Conservation (phyloP, 345 rosid genomes). For the Rhodamnia argentea region DNA sequence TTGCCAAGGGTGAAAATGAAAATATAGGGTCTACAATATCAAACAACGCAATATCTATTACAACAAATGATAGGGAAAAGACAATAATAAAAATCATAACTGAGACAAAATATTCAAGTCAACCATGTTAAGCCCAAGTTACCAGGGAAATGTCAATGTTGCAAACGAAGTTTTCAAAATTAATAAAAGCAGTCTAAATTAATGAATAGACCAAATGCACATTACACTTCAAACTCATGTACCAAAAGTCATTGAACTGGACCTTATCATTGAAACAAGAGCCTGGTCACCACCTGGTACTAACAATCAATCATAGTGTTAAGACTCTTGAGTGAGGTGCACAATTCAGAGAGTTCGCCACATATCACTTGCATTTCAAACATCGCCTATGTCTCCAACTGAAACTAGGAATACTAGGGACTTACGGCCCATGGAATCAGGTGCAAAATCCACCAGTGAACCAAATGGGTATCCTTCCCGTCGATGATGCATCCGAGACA, state of each 20-base stretch:
- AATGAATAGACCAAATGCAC: neutral
- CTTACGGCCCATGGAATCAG: conserved; percentile 93
- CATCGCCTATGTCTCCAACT: neutral
- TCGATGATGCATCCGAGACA: conserved; percentile 97
- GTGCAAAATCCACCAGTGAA: conserved; percentile 86
- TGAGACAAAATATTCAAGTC: neutral
- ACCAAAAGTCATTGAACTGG: neutral
- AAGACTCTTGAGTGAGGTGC: neutral
- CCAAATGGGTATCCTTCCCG: conserved; percentile 98
- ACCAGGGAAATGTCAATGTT: neutral
- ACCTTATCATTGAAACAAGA: neutral
- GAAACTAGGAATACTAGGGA: conserved; percentile 1
- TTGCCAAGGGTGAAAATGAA: conserved; percentile 92
- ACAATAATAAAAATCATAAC: neutral
- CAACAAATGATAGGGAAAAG: neutral
- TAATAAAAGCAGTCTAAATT: neutral
- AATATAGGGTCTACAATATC: conserved; percentile 71
- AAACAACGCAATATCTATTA: neutral
- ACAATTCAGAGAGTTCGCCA: neutral
- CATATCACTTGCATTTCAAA: neutral
- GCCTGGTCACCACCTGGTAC: neutral
- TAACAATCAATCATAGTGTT: neutral
- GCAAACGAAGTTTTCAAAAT: neutral
- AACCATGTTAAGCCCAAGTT: neutral
- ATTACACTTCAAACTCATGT: neutral